Base-by-base conservation (phyloP, 2,329 filamentous ascomycete species). In the Cladorrhinum sp. region DNA sequence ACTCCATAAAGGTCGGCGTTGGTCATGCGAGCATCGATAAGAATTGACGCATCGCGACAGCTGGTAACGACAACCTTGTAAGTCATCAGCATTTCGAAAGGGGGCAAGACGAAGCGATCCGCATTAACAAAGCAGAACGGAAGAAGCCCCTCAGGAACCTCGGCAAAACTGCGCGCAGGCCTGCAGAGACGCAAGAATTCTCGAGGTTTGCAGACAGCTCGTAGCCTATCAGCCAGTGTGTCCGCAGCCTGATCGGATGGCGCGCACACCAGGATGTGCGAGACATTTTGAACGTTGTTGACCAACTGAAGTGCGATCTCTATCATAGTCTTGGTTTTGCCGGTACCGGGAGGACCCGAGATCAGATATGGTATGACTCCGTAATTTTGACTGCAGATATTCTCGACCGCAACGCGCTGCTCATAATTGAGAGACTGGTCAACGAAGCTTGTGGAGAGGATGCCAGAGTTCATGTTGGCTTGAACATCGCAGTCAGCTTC, bases 281-380 rank as follows among this genome's bases (percentile, higher is more conserved):
- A 59, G 6, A 57, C 46, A 8, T 50, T 28, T 6, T 26, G 46
- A 9, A 64, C 59, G 36, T 66, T 64, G 26, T 57, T 62, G 14
- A 66, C 46, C 9, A 69, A 55, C 58, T 69, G 68, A 16, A 70
- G 55, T 6, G 64, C 64, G 2, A 57, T 64, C 54, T 70, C 68
- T 50, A 69, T 67, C 36, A 70, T 57, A 3, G 68, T 70, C 60
- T 66, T 69, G 7, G 68, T 68, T 55, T 69, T 70, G 9, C 68
- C 68, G 0, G 66, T 69, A 9, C 68, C 68, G 1, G 68, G 68
- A 4, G 68, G 68, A 9, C 68, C 67, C 1, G 65, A 68, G n/a
- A 70, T 67, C n/a, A 69, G 57, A 33, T 67, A 70, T 2, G 67
- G 67, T n/a, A 70, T 52, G 5, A 59, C 66, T 50, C 67, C 65